Base-by-base conservation (phyloP, 495 filamentous ascomycete genomes). In the Xylaria scruposa region DNA sequence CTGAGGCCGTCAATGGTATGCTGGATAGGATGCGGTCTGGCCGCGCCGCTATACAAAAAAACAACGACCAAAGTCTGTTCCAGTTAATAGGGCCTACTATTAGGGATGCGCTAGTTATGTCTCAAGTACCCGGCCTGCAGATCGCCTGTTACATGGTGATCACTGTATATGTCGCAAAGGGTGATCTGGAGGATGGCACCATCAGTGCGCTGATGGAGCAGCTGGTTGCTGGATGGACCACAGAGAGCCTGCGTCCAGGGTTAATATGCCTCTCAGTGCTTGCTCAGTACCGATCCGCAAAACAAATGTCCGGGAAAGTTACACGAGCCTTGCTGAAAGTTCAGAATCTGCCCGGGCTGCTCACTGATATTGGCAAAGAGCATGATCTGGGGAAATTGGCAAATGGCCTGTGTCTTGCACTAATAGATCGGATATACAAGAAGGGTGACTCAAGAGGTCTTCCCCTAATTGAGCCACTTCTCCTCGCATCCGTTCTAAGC, bases 71-170 rank as follows among this genome's bases (percentile, higher is more conserved):
- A 75, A 90, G 92, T 78, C 84, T 97, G 0, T 82, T 97, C 3
- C 83, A 93, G 44, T 86, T 89, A 47, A 83, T 97, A 33, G 85
- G 94, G 4, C 93, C 94, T 13, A 86, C 92, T 3, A 80, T 98
- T 26, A 91, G 93, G 68, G 89, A 93, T 61, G 91, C 89, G 6
- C 86, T 98, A 59, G 85, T 88, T 15, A 87, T 95, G 83, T 90
- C 90, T 70, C 87, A 91, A 40, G 86, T 90, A 0, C 87, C 93
- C 0, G 92, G 95, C 67, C 83, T 97, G 51, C 89, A 93, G 61
- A 87, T 95, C 72, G 94, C 91, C 26, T 94, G 90, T 75, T 98
- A 97, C 77, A 97, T 97, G 93, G 88, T 98, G 33, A 85, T 93
- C 31, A 90, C 93, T 0, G 88, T 98, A 66, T 83, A 98, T 65